phyloP scores from a whole-genome alignment of 306 rosid genomes.

The Amphicarpaea edgeworthii region DNA sequence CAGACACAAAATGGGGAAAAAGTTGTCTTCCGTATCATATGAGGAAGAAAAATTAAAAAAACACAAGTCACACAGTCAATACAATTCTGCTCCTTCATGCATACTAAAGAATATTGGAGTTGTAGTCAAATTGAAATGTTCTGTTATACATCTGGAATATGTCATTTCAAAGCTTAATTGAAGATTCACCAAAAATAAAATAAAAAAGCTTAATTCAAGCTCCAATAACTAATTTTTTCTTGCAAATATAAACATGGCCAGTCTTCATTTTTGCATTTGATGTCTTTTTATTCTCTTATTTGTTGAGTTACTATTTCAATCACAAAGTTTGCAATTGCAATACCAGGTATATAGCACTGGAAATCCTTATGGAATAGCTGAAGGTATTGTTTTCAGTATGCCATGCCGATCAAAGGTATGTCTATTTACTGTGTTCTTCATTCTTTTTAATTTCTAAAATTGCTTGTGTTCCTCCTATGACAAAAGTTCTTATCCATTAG shows the following conservation, averaged over 20 bases:
- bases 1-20: neutral
- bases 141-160: neutral
- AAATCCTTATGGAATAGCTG: conserved; percentile 93
- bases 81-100: conserved; percentile 14
- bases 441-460: conserved; percentile 1
- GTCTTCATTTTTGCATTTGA: neutral
- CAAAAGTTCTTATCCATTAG: conserved; percentile 46
- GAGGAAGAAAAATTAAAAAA: neutral
- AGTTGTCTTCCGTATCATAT: neutral
- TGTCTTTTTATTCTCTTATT: neutral
- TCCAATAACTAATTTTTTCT: too few species aligned
- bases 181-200: neutral
- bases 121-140: neutral
- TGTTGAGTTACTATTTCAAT: conserved; percentile 26
- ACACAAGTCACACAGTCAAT: neutral
- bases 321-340: conserved; percentile 25
- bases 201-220: too few species aligned
- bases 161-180: conserved; percentile 6
- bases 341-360: conserved; percentile 84
- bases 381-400: conserved; percentile 94
- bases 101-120: neutral
- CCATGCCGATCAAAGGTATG: conserved; percentile 96
- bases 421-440: conserved; percentile 28
- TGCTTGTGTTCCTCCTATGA: neutral
- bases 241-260: neutral